These are phyloP conservation scores for Graphiopsis chlorocephala DNA, from an alignment of 2,329 filamentous ascomycete genomes.

Conservation along the genomic window DNA sequence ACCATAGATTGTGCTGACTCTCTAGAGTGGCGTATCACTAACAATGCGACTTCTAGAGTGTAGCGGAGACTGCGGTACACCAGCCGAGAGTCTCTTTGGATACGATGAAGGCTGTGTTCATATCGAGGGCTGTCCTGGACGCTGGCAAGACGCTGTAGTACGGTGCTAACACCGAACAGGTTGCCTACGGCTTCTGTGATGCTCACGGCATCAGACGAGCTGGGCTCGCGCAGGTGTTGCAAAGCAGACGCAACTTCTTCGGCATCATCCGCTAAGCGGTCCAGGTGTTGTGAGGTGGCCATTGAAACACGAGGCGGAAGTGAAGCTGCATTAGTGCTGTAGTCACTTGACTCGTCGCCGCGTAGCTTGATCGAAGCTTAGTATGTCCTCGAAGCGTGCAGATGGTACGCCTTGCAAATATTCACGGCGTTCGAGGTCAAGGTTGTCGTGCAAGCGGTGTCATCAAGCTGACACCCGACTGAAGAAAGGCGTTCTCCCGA, in stretches of 20 bases:
- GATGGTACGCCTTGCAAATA: too few species aligned
- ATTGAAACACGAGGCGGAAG: neutral
- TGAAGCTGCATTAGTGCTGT: slow-evolving; percentile 14
- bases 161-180: slow-evolving; percentile 54
- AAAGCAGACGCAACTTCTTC: slow-evolving; percentile 55
- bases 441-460: neutral
- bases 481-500: neutral
- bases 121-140: slow-evolving; percentile 41
- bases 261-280: slow-evolving; percentile 45
- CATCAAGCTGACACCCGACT: neutral
- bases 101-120: slow-evolving; percentile 38
- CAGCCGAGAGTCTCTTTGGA: slow-evolving; percentile 49
- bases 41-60: slow-evolving; percentile 53
- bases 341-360: neutral
- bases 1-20: slow-evolving; percentile 43
- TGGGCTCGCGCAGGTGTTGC: slow-evolving; percentile 45
- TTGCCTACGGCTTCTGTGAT: slow-evolving; percentile 55
- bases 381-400: too few species aligned
- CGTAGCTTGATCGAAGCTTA: too few species aligned
- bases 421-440: too few species aligned
- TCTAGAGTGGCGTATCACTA: slow-evolving; percentile 43
- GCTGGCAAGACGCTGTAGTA: slow-evolving; percentile 48
- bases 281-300: slow-evolving; percentile 24
- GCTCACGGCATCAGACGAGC: slow-evolving; percentile 45
- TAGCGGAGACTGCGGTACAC: slow-evolving; percentile 49